These are phyloP conservation scores for Sarcocystis neurona DNA, from an alignment of 169 alveolate genomes.

Conservation along the genomic window DNA sequence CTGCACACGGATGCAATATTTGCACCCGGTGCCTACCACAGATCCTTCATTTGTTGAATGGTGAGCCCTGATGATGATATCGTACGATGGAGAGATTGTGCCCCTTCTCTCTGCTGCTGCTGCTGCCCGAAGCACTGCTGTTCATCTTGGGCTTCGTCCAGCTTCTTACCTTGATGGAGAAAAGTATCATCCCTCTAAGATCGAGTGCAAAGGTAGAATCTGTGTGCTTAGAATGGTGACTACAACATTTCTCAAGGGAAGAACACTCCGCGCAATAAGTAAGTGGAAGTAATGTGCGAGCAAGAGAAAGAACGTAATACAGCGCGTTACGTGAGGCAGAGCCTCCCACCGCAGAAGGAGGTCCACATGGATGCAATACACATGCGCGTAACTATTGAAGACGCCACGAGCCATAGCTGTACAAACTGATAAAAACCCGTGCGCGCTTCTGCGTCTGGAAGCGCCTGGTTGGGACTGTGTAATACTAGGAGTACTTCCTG, in stretches of 20 bases:
- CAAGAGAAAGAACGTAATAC: constrained; percentile 6
- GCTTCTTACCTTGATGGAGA: background rate
- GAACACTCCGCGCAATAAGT: background rate
- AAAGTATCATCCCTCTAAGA: background rate
- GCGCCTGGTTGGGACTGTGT: too few species aligned
- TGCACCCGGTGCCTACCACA: background rate
- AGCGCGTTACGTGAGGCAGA: constrained; percentile 23
- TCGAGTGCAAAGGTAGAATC: background rate
- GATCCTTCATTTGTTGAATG: background rate
- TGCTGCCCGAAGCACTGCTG: background rate
- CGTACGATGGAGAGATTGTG: background rate
- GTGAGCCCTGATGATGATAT: background rate
- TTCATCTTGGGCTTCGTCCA: background rate
- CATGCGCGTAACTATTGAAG: constrained; percentile 24
- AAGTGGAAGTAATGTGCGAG: background rate
- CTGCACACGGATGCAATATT: background rate
- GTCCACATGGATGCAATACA: constrained; percentile 1
- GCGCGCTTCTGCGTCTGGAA: too few species aligned
- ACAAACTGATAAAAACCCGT: too few species aligned
- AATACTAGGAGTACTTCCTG: too few species aligned
- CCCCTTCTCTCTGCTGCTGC: background rate
- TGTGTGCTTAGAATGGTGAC: background rate
- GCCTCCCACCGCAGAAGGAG: background rate
- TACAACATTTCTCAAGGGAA: constrained; percentile 10
- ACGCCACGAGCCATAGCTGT: constrained; percentile 19